Percentiles rank a stretch among this genome's conserved stretches.
phyloP scores from a whole-genome alignment of 345 rosid species.

The Diplotaxis tenuifolia region DNA sequence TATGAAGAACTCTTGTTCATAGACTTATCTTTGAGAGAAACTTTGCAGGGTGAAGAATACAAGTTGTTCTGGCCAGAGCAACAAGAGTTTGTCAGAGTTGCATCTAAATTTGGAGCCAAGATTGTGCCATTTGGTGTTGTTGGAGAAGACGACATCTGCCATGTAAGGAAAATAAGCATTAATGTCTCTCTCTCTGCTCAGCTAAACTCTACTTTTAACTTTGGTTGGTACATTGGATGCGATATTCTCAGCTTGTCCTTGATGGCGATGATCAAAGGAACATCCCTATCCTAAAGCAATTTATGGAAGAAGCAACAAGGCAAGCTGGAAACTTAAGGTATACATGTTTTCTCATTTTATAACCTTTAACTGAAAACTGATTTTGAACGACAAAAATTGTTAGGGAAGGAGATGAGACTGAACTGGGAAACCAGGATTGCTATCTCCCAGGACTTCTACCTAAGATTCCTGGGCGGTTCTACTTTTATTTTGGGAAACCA shows the following conservation, averaged over 20 bases:
- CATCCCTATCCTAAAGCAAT: slow-evolving; percentile 54
- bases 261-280: slow-evolving; percentile 64
- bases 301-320: slow-evolving; percentile 39
- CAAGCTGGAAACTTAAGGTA: slow-evolving; percentile 51
- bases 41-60: slow-evolving; percentile 72
- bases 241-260: slow-evolving; percentile 22
- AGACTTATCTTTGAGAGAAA: neutral
- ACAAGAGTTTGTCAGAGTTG: slow-evolving; percentile 81
- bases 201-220: too few relatives aligned
- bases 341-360: neutral
- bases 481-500: too few relatives aligned
- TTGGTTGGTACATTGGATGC: neutral
- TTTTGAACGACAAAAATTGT: neutral
- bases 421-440: too few relatives aligned
- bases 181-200: slow-evolving; percentile 7
- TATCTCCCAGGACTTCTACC: slow-evolving; percentile 59
- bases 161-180: slow-evolving; percentile 53
- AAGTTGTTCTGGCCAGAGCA: slow-evolving; percentile 76
- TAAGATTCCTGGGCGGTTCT: slow-evolving; percentile 72
- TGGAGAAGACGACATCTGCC: too few relatives aligned
- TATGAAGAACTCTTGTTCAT: neutral
- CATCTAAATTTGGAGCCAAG: slow-evolving; percentile 77
- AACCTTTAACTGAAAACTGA: neutral
- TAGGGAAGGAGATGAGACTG: slow-evolving; percentile 53
- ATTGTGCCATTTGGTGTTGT: slow-evolving; percentile 81